These are phyloP conservation scores for Fusarium sambucinum DNA, from an alignment of 2,329 filamentous ascomycete species.

Conservation along the genomic window DNA sequence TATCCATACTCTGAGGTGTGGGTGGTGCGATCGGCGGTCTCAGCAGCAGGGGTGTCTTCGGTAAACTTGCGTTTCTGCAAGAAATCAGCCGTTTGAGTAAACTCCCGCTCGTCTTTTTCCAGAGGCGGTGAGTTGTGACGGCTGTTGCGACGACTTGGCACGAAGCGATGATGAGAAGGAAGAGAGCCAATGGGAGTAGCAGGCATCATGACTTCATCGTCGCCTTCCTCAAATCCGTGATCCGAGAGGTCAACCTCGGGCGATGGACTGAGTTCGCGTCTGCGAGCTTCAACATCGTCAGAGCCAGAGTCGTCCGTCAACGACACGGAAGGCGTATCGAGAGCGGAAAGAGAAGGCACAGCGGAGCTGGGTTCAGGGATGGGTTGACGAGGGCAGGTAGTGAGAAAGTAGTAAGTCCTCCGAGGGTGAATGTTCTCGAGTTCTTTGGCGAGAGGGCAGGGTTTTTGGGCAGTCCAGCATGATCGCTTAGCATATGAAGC, in stretches of 20 bases:
- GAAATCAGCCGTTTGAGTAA: slow-evolving; percentile 92
- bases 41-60: slow-evolving; percentile 53
- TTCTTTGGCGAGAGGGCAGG: slow-evolving; percentile 92
- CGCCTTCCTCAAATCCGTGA: slow-evolving; percentile 82
- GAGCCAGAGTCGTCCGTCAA: slow-evolving; percentile 63
- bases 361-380: slow-evolving; percentile 68
- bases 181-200: slow-evolving; percentile 74
- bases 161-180: slow-evolving; percentile 59
- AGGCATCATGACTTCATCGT: slow-evolving; percentile 70
- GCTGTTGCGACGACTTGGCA: slow-evolving; percentile 55
- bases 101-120: slow-evolving; percentile 95
- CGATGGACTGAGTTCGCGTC: slow-evolving; percentile 83
- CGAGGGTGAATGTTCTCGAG: slow-evolving; percentile 92
- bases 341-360: slow-evolving; percentile 55
- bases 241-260: slow-evolving; percentile 93
- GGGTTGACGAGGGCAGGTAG: slow-evolving; percentile 84
- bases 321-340: slow-evolving; percentile 88
- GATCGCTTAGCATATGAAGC: slow-evolving; percentile 90
- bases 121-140: slow-evolving; percentile 88
- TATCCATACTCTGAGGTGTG: slow-evolving; percentile 52
- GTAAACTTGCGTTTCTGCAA: slow-evolving; percentile 75
- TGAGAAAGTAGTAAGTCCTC: slow-evolving; percentile 96
- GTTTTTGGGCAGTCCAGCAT: slow-evolving; percentile 80
- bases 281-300: slow-evolving; percentile 78
- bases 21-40: slow-evolving; percentile 49